Evolutionary conservation across 176 grass and related monocot species (phyloP).

Genomic region (Urochloa ruziziensis): DNA sequence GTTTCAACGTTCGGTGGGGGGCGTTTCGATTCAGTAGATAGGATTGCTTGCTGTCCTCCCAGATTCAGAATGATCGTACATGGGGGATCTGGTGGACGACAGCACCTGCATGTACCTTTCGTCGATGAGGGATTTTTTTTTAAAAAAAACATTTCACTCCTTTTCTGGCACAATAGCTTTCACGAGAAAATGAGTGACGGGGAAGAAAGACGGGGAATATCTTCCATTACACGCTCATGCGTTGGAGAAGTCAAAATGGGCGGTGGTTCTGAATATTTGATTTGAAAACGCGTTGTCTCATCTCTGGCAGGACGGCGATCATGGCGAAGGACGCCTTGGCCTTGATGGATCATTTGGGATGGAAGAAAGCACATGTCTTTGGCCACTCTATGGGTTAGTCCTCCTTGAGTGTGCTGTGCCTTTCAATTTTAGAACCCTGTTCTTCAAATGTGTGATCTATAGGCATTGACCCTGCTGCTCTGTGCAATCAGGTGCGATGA

Average conservation of each 20-base stretch:
- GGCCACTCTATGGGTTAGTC: slow-evolving; percentile 93
- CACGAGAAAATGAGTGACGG: slow-evolving; percentile 33
- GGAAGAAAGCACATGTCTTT: slow-evolving; percentile 96
- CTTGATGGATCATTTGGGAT: slow-evolving; percentile 88
- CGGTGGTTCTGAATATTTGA: slow-evolving; percentile 10
- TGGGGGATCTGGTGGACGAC: slow-evolving; percentile 31
- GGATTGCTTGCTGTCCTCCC: background rate
- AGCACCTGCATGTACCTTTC: slow-evolving; percentile 37
- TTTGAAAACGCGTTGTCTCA: background rate
- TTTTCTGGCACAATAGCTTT: slow-evolving; percentile 9
- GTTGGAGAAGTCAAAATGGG: slow-evolving; percentile 11
- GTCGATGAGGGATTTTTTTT: too few relatives aligned
- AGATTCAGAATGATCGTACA: background rate
- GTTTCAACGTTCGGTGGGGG: background rate
- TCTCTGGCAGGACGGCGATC: slow-evolving; percentile 72
- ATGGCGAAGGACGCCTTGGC: slow-evolving; percentile 89
- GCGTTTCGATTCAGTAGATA: background rate
- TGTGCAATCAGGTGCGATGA: slow-evolving; percentile 77
- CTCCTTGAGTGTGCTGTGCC: background rate
- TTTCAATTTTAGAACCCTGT: background rate
- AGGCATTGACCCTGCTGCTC: background rate
- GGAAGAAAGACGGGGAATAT: slow-evolving; percentile 19
- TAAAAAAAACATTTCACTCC: slow-evolving; percentile 11
- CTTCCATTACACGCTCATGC: background rate
- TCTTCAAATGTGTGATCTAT: background rate